Evolutionary conservation across 176 grass and related monocot genomes (phyloP).

Genomic region (Paspalum vaginatum): DNA sequence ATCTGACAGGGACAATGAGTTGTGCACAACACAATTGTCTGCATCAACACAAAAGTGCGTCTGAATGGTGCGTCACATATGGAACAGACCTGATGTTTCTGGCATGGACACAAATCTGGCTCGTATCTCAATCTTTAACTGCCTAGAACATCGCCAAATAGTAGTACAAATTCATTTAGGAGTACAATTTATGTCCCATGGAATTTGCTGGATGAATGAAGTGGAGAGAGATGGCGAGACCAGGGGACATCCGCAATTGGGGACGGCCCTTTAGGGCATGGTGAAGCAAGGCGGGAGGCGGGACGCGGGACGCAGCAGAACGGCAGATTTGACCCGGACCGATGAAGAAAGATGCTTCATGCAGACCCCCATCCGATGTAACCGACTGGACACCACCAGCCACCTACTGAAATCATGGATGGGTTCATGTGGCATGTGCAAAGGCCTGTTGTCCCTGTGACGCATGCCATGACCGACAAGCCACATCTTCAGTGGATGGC

Average conservation of each 20-base stretch:
- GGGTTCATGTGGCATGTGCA: conserved; percentile 28
- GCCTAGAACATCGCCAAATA: neutral
- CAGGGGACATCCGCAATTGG: neutral
- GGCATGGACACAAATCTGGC: neutral
- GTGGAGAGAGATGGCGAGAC: neutral
- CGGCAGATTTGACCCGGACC: conserved; percentile 30
- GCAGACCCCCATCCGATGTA: neutral
- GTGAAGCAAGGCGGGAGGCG: no score
- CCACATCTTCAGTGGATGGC: neutral
- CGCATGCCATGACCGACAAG: conserved; percentile 15
- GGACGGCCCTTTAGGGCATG: neutral
- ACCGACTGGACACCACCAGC: conserved; percentile 3
- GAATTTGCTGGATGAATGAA: neutral
- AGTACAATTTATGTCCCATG: no score
- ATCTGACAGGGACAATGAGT: conserved; percentile 27
- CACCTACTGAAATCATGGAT: conserved; percentile 12
- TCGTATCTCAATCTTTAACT: neutral
- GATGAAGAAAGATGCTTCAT: conserved; percentile 19
- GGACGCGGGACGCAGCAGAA: neutral
- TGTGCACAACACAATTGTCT: neutral
- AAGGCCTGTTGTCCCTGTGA: conserved; percentile 1
- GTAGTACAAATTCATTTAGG: no score
- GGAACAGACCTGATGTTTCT: neutral
- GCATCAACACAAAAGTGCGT: neutral
- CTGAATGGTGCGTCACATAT: neutral